Evolutionary conservation across 1,284 basidiomycete species (phyloP), one percentile per base, ranked within the genome.

Genomic region (Tilletia horrida): DNA sequence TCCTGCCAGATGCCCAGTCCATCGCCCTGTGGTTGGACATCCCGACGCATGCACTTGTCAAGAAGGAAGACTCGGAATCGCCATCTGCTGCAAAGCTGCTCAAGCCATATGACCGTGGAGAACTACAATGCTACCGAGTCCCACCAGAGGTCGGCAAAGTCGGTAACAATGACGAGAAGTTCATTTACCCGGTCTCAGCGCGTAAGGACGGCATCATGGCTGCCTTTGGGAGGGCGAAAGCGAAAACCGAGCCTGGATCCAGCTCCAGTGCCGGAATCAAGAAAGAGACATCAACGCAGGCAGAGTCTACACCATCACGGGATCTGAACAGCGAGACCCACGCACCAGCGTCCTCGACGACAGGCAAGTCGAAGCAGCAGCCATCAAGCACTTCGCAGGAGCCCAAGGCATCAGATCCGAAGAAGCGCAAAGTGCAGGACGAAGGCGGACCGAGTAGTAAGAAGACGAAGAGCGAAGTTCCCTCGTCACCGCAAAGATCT

Each of bases 101-200:
- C 27, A 84, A 86, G 62, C 89, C 92, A 0, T 89, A 88, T 74
- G 81, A 85, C 18, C 14, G 43, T 8, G 65, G 66, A 23, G 63
- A 78, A 3, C 84, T 96, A 2, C 87, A 90, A 68, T 91, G 90
- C 90, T 97, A 95, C 79, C 87, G 88, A 66, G 94, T 97, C 0
- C 91, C 92, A 0, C 88, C 87, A 69, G 93, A 96, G 84, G 89
- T 97, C 0, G 93, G 93, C 0, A 95, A 91, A 83, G 90, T 96
- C 2, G 91, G 92, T 6, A 88, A 85, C 2, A 90, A 95, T 76
- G 91, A 91, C 6, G 83, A 89, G 0, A 87, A 88, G 1, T 95
- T 92, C 80, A 88, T 97, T 62, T 85, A 91, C 73, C 93, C 93
- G 0, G 83, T 96, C 21, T 84, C 87, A 3, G 84, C 87, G 66